Base-by-base conservation (phyloP, 2,329 filamentous ascomycete genomes). In the Westerdykella ornata region DNA sequence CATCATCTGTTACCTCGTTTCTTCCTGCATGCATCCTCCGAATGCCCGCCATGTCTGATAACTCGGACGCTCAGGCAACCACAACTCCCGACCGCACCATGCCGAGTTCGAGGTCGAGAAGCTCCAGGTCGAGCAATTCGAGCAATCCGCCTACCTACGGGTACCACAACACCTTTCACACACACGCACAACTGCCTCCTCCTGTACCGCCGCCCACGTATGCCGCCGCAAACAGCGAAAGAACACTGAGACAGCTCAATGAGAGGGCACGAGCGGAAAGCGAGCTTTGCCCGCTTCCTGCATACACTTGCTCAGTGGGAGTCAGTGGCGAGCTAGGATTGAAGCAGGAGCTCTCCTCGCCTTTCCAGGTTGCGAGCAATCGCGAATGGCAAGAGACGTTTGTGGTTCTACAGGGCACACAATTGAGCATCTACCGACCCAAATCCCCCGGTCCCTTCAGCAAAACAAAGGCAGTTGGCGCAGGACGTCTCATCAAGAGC, bases 291-390 rank as follows among this genome's bases (percentile, higher is more conserved):
- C 63, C 65, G 3, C 39, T 53, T 16, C 62, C 63, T 3, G 35
- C 53, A 16, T 68, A 68, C 45, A 51, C 56, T 11, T 68, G 65
- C 51, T 56, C 63, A 0, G 57, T 68, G 32, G 52, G 61, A 18
- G 48, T 59, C 7, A 48, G 53, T 29, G 63, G 61, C 2, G 34
- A 60, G 16, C 38, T 68, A 71, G 54, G 71, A 50, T 74, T 75
- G 57, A 84, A 84, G 66, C 76, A 80, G 67, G 82, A 86, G 62
- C 73, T 85, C 42, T 74, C 79, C 46, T 75, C 80, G 43, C 77
- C 80, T 5, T 81, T 78, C 49, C 78, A 81, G 56, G 69, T 77
- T 35, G 76, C 81, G 33, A 69, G 75, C 46, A 74, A 81, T 53
- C 74, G 81, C 33, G 76, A 78, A 49, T 86, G 82, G 82, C 71